Base-by-base conservation (phyloP, 257 asterid species). In the Forsythia viridissima region DNA sequence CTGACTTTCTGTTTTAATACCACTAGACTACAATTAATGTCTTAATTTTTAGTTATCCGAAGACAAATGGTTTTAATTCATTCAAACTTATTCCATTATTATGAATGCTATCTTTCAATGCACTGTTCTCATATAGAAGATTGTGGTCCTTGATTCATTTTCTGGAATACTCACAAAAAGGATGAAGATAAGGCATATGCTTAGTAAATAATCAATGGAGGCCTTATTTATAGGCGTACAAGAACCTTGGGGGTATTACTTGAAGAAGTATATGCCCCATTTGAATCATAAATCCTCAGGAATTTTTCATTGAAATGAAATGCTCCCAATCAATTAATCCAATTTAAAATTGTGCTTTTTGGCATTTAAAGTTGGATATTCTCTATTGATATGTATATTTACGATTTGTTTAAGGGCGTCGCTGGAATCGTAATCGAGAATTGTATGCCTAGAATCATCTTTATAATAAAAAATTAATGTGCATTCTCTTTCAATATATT, bases 251-350 rank as follows among this genome's bases (percentile, higher is more conserved):
- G 70, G 34, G 34, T 30, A 30, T 30, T 68, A 44, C 16, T 73
- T 57, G 1, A 48, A 44, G 51, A 8, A 42, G 77, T 20, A 77
- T 82, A 68, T 77, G 85, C 80, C 81, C 40, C 8, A 24, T 65
- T 7, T 61, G 79, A 75, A 79, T 82, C 73, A 40, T 15, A 65
- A 61, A 5, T 18, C 37, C 61, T 68, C 43, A 38, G 74, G 76
- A 71, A n/a, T n/a, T n/a, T 15, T 77, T 79, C 72, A 67, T 48
- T 34, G 81, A 84, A 39, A 55, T 70, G 80, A 73, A 39, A 72
- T 84, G 72, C 46, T 40, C 80, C 80, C 6, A 48, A 48, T 11
- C 78, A 48, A 48, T 11, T 82, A 78, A 82, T 75, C 83, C 83
- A 61, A 68, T 73, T 5, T 34, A 34, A 6, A 67, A 18, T 7